phyloP scores from a whole-genome alignment of 768 basidiomycete genomes.

The Candolleomyces efflorescens region DNA sequence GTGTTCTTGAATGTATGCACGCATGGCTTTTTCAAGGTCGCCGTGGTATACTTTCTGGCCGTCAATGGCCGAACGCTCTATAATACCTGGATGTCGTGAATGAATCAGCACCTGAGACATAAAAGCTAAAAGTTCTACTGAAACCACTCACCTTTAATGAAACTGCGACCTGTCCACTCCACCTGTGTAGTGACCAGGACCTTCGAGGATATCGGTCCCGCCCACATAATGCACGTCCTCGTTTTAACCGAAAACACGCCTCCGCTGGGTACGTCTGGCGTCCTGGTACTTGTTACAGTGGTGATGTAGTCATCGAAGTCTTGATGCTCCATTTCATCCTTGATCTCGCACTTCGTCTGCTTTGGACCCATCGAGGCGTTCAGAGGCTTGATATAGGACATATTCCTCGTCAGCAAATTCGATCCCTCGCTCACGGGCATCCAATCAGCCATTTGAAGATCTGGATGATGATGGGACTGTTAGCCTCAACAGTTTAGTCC shows the following conservation, averaged over 20 bases:
- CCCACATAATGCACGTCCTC: constrained; percentile 93
- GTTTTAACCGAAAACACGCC: constrained; percentile 94
- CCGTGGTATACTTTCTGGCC: constrained; percentile 86
- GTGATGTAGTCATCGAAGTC: constrained; percentile 83
- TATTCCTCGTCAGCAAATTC: constrained; percentile 76
- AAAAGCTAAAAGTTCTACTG: neutral
- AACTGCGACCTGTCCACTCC: constrained; percentile 95
- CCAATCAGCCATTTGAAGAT: constrained; percentile 97
- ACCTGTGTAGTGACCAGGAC: constrained; percentile 88
- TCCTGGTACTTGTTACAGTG: constrained; percentile 85
- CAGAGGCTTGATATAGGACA: constrained; percentile 96
- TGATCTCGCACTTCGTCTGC: constrained; percentile 93
- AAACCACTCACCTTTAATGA: constrained; percentile 73
- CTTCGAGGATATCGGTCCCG: constrained; percentile 67
- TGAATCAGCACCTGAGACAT: neutral
- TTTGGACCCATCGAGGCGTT: constrained; percentile 86
- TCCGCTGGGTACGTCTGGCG: constrained; percentile 94
- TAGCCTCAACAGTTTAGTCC: neutral
- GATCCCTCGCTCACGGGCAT: constrained; percentile 57
- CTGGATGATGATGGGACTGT: constrained; percentile 36
- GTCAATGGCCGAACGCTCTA: constrained; percentile 86
- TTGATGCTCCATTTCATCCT: constrained; percentile 74
- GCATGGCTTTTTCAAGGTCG: constrained; percentile 82
- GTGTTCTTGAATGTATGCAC: constrained; percentile 85
- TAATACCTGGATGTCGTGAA: constrained; percentile 60